Percentiles rank a stretch among this genome's conserved stretches.
These are phyloP conservation scores for Auricularia auricula-judae DNA, from an alignment of 768 basidiomycete genomes.

Conservation along the genomic window DNA sequence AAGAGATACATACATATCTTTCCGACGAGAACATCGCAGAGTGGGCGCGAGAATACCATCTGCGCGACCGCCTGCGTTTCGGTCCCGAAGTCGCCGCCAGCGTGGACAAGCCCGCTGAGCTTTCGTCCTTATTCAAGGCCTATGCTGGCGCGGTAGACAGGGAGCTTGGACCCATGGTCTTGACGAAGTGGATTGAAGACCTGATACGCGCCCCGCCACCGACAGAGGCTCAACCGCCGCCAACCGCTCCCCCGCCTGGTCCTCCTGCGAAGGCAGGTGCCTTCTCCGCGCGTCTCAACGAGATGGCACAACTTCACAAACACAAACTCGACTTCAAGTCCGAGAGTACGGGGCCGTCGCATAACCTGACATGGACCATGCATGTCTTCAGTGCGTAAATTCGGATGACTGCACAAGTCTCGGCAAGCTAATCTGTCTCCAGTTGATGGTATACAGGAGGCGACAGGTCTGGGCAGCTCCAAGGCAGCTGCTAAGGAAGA, in stretches of 20 bases:
- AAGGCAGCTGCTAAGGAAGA: neutral
- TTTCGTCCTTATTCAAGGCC: neutral
- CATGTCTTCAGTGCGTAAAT: neutral
- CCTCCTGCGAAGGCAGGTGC: conserved; percentile 15
- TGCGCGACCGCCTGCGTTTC: neutral
- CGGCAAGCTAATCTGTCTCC: neutral
- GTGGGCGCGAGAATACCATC: neutral
- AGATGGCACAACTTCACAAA: neutral
- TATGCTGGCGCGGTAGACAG: neutral
- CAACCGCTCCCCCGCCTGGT: conserved; percentile 14
- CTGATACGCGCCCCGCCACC: neutral
- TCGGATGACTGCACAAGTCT: neutral
- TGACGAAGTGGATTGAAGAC: neutral
- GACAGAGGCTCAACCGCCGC: conserved; percentile 8
- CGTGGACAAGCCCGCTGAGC: neutral
- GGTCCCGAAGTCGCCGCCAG: neutral
- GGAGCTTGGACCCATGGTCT: neutral
- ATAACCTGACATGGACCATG: neutral
- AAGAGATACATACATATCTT: neutral
- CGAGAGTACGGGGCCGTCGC: neutral
- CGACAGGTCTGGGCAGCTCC: neutral
- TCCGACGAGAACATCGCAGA: neutral
- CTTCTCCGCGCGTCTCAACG: neutral
- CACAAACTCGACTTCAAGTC: neutral
- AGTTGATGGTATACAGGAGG: neutral